A percentile compares a stretch with the other conserved stretches of the same genome.
phyloP scores from a whole-genome alignment of 257 asterid genomes.

The Gardenia jasminoides region DNA sequence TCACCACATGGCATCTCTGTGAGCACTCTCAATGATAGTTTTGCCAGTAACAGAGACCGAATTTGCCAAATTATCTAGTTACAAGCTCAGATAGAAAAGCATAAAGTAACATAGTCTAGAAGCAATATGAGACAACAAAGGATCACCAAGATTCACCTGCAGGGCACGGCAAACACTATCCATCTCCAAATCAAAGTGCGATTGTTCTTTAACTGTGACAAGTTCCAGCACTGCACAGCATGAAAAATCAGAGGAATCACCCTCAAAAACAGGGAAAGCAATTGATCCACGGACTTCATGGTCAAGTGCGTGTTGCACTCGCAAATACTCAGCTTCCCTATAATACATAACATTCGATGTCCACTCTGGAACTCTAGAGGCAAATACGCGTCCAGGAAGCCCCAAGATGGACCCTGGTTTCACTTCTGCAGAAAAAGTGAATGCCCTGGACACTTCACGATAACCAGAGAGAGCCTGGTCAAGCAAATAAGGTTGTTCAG shows the following conservation, averaged over 20 bases:
- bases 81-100: neutral
- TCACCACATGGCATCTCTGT: neutral
- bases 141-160: conserved; percentile 46
- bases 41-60: neutral
- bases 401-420: conserved; percentile 58
- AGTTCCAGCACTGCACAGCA: conserved; percentile 90
- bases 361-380: conserved; percentile 87
- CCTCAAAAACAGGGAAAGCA: conserved; percentile 81
- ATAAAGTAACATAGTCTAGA: neutral
- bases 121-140: neutral
- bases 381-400: conserved; percentile 90
- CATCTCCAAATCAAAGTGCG: conserved; percentile 67
- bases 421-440: conserved; percentile 63
- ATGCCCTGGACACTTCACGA: conserved; percentile 81
- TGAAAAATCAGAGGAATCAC: conserved; percentile 39
- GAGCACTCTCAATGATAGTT: neutral
- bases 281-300: conserved; percentile 83
- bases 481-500: conserved; percentile 77
- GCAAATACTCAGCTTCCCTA: conserved; percentile 61
- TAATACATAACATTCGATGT: conserved; percentile 80
- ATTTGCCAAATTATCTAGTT: neutral
- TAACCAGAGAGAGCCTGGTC: conserved; percentile 77
- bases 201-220: conserved; percentile 58
- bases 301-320: conserved; percentile 63
- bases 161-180: conserved; percentile 61